Evolutionary conservation across 768 basidiomycete genomes (phyloP).

Genomic region (Wakefieldia striispora): DNA sequence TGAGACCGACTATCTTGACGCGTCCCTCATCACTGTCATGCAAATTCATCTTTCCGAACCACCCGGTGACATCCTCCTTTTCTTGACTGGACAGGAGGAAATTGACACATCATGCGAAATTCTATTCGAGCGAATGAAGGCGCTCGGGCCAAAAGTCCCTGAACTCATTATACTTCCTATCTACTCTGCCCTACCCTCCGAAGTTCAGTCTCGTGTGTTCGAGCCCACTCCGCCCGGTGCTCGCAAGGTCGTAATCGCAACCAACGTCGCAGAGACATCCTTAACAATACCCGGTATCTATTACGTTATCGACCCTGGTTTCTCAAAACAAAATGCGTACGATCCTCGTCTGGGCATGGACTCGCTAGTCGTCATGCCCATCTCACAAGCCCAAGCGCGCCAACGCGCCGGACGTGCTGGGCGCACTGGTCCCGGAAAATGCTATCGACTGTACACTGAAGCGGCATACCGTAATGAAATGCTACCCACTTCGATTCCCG

Average conservation of each 20-base stretch:
- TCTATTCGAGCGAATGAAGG: constrained; percentile 97
- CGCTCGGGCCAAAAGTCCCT: constrained; percentile 96
- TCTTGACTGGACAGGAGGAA: constrained; percentile 98
- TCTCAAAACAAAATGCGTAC: constrained; percentile 98
- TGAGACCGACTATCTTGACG: constrained; percentile 95
- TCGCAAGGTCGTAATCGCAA: constrained; percentile 99
- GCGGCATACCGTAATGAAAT: constrained; percentile 99
- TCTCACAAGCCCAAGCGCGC: constrained; percentile 96
- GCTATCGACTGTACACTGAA: constrained; percentile 97
- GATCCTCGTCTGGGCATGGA: constrained; percentile 98
- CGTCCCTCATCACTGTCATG: constrained; percentile 98
- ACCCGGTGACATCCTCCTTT: constrained; percentile 92
- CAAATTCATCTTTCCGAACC: constrained; percentile 99
- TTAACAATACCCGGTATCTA: constrained; percentile 98
- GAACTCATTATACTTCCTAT: constrained; percentile 96
- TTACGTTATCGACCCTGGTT: constrained; percentile 98
- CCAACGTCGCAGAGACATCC: constrained; percentile 98
- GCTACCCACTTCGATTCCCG: constrained; percentile 95
- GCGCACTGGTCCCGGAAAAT: constrained; percentile 97
- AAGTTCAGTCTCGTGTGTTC: constrained; percentile 97
- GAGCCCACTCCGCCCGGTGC: constrained; percentile 97
- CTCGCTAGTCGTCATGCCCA: constrained; percentile 96
- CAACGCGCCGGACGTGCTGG: constrained; percentile 96
- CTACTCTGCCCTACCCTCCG: constrained; percentile 96
- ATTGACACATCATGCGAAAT: constrained; percentile 98